A percentile compares a stretch with the other conserved stretches of the same genome.
Conservation (phyloP, 2,329 filamentous ascomycete genomes). For the Leptodontidium sp. region DNA sequence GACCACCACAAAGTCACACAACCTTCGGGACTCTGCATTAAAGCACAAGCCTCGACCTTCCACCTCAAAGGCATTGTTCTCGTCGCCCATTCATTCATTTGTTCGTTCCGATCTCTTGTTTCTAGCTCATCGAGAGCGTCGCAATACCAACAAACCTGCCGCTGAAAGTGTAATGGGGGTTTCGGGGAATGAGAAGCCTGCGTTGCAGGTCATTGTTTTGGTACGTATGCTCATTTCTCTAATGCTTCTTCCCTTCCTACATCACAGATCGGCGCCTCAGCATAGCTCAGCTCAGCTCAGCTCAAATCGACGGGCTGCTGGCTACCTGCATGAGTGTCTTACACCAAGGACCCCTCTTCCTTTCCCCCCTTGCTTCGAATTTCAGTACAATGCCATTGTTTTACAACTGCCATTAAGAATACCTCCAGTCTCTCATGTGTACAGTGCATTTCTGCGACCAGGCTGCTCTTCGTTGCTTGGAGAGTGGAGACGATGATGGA, state of each 20-base stretch:
- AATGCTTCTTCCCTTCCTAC: not conserved
- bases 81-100: not conserved
- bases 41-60: conserved; percentile 25
- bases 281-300: not conserved
- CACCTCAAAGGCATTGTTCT: conserved; percentile 15
- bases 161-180: conserved; percentile 25
- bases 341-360: not conserved
- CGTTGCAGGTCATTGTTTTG: conserved; percentile 78
- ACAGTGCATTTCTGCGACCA: no score
- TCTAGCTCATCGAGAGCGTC: not conserved
- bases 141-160: not conserved
- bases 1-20: conserved; percentile 19
- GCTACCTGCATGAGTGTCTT: conserved; percentile 42
- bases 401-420: not conserved
- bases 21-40: conserved; percentile 28
- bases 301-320: not conserved
- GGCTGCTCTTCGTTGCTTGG: not conserved
- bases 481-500: not conserved
- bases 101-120: not conserved
- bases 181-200: conserved; percentile 49
- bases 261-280: not conserved
- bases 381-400: conserved; percentile 1
- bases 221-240: conserved; percentile 58
- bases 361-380: not conserved
- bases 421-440: conserved; percentile 8